Conservation (phyloP, 2,329 filamentous ascomycete genomes). For the Volutella citrinella region DNA sequence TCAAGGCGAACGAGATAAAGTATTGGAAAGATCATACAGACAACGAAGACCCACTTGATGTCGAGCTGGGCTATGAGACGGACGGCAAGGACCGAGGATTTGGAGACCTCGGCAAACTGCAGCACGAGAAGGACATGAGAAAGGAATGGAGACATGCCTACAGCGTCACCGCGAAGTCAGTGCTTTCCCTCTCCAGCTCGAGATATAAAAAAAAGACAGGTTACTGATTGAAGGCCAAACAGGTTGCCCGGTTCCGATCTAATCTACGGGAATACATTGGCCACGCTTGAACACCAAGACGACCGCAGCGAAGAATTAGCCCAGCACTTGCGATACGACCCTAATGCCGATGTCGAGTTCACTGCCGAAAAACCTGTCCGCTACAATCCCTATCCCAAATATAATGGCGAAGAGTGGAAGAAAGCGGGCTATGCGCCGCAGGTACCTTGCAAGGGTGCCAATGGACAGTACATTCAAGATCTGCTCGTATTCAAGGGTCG, state of each 20-base stretch:
- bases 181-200: slow-evolving; percentile 6
- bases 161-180: slow-evolving; percentile 39
- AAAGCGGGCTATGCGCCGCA: slow-evolving; percentile 54
- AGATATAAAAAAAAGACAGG: slow-evolving; percentile 13
- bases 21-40: slow-evolving; percentile 36
- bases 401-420: slow-evolving; percentile 62
- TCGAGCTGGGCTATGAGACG: slow-evolving; percentile 34
- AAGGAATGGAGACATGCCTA: slow-evolving; percentile 40
- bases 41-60: slow-evolving; percentile 31
- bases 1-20: slow-evolving; percentile 33
- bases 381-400: slow-evolving; percentile 70
- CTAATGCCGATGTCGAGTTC: slow-evolving; percentile 37
- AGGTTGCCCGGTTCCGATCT: slow-evolving; percentile 46
- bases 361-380: slow-evolving; percentile 47
- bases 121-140: slow-evolving; percentile 42
- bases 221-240: slow-evolving; percentile 7
- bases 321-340: slow-evolving; percentile 29
- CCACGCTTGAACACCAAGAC: slow-evolving; percentile 41
- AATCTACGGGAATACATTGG: slow-evolving; percentile 56
- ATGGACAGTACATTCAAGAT: slow-evolving; percentile 58
- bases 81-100: slow-evolving; percentile 33
- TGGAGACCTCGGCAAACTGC: slow-evolving; percentile 31
- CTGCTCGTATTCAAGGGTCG: slow-evolving; percentile 62
- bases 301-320: slow-evolving; percentile 31
- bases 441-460: slow-evolving; percentile 62